Conservation (phyloP, 2,329 filamentous ascomycete genomes). For the Microascus cirrosus region DNA sequence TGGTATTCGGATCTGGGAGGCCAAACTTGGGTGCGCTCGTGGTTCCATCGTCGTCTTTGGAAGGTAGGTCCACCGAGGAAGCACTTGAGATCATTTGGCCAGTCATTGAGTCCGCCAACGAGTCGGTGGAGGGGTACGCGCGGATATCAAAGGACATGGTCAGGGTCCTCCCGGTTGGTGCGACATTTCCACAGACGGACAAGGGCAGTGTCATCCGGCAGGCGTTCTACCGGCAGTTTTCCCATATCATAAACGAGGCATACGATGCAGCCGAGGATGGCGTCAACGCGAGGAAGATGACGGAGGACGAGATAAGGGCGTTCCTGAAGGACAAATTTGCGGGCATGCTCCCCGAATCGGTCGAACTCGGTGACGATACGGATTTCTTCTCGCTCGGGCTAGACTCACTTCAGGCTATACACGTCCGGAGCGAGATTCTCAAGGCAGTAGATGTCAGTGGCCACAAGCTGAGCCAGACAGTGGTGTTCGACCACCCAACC, state of each 20-base stretch:
- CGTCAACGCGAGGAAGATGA: constrained; percentile 9
- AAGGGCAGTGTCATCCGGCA: constrained; percentile 41
- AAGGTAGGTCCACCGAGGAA: constrained; percentile 11
- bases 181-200: constrained; percentile 35
- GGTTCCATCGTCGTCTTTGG: constrained; percentile 21
- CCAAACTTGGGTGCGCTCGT: constrained; percentile 43
- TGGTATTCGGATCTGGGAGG: constrained; percentile 50
- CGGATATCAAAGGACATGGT: constrained; percentile 36
- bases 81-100: constrained; percentile 21
- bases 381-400: constrained; percentile 50
- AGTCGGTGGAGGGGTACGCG: constrained; percentile 17
- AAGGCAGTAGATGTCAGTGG: constrained; percentile 36
- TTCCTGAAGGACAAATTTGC: constrained; percentile 21
- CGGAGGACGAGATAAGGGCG: constrained; percentile 16
- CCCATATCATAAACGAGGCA: constrained; percentile 26
- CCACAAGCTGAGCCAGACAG: constrained; percentile 37
- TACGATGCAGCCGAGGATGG: constrained; percentile 19
- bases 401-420: constrained; percentile 48
- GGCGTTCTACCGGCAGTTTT: constrained; percentile 32
- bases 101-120: constrained; percentile 18
- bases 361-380: constrained; percentile 21
- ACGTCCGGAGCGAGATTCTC: constrained; percentile 39
- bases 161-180: constrained; percentile 28
- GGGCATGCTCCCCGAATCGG: constrained; percentile 13
- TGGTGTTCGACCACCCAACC: constrained; percentile 47